Evolutionary conservation across 2,329 filamentous ascomycete genomes (phyloP).

Genomic region (Onygena corvina): DNA sequence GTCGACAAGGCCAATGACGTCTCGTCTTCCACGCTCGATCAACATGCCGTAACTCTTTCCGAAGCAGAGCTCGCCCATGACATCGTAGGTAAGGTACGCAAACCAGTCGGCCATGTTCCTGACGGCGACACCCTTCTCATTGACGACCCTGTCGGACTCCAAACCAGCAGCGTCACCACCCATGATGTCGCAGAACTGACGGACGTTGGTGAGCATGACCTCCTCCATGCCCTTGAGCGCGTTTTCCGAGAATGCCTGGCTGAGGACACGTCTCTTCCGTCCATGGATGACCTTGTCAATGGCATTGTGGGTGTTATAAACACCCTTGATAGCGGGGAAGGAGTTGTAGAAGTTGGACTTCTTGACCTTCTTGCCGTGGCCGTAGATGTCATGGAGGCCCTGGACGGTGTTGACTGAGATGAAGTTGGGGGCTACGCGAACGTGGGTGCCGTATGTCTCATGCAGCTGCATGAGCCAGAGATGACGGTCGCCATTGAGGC

Average conservation of each 20-base stretch:
- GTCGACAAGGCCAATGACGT: constrained; percentile 55
- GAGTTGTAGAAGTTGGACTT: constrained; percentile 27
- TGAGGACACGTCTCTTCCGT: constrained; percentile 20
- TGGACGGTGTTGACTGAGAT: constrained; percentile 64
- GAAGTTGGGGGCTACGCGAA: constrained; percentile 66
- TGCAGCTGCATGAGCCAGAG: constrained; percentile 13
- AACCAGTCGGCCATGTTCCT: constrained; percentile 23
- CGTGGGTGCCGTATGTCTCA: constrained; percentile 36
- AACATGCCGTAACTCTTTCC: constrained; percentile 34
- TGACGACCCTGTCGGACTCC: constrained; percentile 10
- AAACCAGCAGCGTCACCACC: constrained; percentile 16
- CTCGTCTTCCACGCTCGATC: constrained; percentile 39
- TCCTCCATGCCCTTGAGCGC: constrained; percentile 18
- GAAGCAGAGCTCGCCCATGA: constrained; percentile 28
- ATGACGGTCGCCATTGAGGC: constrained; percentile 16
- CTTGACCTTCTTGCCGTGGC: constrained; percentile 20
- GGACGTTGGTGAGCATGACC: constrained; percentile 16
- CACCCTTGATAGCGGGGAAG: constrained; percentile 27
- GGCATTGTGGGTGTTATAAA: constrained; percentile 17
- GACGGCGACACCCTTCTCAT: constrained; percentile 11
- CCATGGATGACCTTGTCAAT: constrained; percentile 18
- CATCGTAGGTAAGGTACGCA: constrained; percentile 26
- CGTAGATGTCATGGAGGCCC: constrained; percentile 50
- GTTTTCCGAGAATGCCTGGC: constrained; percentile 23
- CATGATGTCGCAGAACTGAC: constrained; percentile 14